Evolutionary conservation across 2,329 filamentous ascomycete genomes (phyloP).

Genomic region (Calonectria pseudoturangicola): DNA sequence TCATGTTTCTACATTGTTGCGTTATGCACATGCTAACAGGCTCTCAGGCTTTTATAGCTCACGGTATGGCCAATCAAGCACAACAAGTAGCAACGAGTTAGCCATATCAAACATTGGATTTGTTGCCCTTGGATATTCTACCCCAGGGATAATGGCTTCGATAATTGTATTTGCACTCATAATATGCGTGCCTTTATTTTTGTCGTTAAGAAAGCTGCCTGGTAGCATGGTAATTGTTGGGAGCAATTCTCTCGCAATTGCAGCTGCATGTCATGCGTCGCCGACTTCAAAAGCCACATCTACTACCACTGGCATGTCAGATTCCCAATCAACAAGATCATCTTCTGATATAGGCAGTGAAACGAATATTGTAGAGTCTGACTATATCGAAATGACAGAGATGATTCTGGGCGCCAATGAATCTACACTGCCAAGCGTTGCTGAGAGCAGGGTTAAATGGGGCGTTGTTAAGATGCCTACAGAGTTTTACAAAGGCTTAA

Average conservation of each 20-base stretch:
- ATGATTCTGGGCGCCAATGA: background rate
- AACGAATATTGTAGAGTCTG: background rate
- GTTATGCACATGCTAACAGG: background rate
- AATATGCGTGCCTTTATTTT: slow-evolving; percentile 2
- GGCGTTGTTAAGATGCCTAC: slow-evolving; percentile 15
- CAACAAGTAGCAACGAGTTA: background rate
- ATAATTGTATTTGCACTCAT: slow-evolving; percentile 11
- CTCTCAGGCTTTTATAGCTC: slow-evolving; percentile 6
- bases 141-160: background rate
- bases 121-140: slow-evolving; percentile 19
- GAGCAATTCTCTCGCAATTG: slow-evolving; percentile 25
- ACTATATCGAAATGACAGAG: background rate
- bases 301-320: background rate
- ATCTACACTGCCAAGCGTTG: background rate
- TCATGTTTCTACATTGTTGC: background rate
- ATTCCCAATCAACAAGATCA: background rate
- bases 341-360: background rate
- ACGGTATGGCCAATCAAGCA: background rate
- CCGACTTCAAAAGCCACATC: background rate
- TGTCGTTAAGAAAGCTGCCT: background rate
- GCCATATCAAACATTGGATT: background rate
- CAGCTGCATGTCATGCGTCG: slow-evolving; percentile 15
- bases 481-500: slow-evolving; percentile 4
- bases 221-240: slow-evolving; percentile 19
- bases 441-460: slow-evolving; percentile 20